phyloP scores from a whole-genome alignment of 805 yeast genomes.

The Pichia heedii region DNA sequence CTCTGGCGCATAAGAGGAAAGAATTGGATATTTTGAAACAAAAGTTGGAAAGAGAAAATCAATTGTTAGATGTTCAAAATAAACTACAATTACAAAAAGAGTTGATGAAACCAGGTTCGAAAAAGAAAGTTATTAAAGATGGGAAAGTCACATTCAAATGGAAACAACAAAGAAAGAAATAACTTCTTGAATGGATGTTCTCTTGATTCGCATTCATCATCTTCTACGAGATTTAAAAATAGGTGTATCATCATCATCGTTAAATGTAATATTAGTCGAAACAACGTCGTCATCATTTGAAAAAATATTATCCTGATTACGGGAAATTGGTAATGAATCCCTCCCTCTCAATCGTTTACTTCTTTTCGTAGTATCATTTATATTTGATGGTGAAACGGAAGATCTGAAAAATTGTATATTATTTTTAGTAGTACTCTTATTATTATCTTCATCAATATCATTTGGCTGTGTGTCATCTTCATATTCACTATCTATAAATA shows the following conservation, averaged over 20 bases:
- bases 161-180: constrained; percentile 67
- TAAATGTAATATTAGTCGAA: constrained; percentile 2
- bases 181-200: too few species aligned
- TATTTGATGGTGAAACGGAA: too few species aligned
- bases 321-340: background rate
- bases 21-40: constrained; percentile 51
- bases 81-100: constrained; percentile 75
- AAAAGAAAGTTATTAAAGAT: constrained; percentile 58
- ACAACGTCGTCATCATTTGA: constrained; percentile 5
- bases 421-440: background rate
- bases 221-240: constrained; percentile 22
- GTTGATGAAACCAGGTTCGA: constrained; percentile 83
- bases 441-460: background rate
- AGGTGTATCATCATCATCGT: constrained; percentile 24
- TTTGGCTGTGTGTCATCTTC: too few species aligned
- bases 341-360: background rate
- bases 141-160: constrained; percentile 76
- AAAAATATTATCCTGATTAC: background rate
- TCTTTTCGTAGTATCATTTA: too few species aligned
- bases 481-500: constrained; percentile 11
- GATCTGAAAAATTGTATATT: too few species aligned
- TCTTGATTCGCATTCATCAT: too few species aligned
- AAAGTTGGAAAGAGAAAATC: constrained; percentile 59
- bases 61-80: constrained; percentile 58
- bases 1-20: constrained; percentile 36